These are phyloP conservation scores for Podospora comata DNA, from an alignment of 495 filamentous ascomycete species.

Conservation along the genomic window DNA sequence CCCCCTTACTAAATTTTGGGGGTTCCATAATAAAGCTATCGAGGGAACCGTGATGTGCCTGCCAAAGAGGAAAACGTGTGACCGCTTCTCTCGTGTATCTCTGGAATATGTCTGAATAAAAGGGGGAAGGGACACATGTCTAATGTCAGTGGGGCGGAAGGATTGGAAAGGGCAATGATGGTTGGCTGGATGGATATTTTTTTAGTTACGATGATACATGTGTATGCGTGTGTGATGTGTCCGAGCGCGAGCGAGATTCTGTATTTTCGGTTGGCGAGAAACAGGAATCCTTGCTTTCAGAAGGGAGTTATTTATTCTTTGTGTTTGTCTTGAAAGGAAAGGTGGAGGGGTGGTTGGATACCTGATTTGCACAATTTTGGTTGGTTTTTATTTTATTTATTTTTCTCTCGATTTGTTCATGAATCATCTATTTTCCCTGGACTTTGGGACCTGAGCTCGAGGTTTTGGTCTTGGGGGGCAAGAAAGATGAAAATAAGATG, in stretches of 20 bases:
- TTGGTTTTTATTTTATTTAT: slow-evolving; percentile 19
- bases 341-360: slow-evolving; percentile 13
- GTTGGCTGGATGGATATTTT: not conserved
- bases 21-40: not conserved
- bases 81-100: not conserved
- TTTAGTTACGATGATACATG: slow-evolving; percentile 12
- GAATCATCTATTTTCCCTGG: slow-evolving; percentile 7
- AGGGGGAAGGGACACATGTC: not conserved
- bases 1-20: slow-evolving; percentile 39
- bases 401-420: slow-evolving; percentile 21
- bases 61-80: not conserved
- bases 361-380: slow-evolving; percentile 33
- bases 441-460: not conserved
- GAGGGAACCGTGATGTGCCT: not conserved
- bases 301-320: slow-evolving; percentile 13
- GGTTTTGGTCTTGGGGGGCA: not conserved
- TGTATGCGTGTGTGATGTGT: slow-evolving; percentile 9
- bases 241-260: slow-evolving; percentile 4
- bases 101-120: not conserved
- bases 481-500: not conserved
- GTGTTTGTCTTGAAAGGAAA: not conserved
- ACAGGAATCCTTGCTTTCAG: slow-evolving; percentile 7
- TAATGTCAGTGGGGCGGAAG: slow-evolving; percentile 2
- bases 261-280: not conserved
- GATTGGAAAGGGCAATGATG: not conserved